phyloP scores from a whole-genome alignment of 2,329 filamentous ascomycete genomes.

The Claviceps sp. region DNA sequence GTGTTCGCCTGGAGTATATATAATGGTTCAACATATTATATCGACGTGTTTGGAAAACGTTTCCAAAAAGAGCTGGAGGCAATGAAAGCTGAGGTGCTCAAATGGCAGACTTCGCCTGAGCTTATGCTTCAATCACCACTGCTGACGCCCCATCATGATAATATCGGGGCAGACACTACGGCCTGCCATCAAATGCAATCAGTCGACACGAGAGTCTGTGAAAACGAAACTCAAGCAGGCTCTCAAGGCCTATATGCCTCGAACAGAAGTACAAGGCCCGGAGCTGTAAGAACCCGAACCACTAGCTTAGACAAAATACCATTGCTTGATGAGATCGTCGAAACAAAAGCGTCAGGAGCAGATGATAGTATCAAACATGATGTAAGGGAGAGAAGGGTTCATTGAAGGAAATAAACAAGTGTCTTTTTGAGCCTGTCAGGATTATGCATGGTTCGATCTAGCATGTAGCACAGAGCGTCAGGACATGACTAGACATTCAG shows the following conservation, averaged over 20 bases:
- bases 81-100: slow-evolving; percentile 75
- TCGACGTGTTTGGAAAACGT: slow-evolving; percentile 90
- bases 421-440: neutral
- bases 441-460: neutral
- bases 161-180: slow-evolving; percentile 4
- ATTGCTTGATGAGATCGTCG: slow-evolving; percentile 34
- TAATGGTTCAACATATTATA: slow-evolving; percentile 95
- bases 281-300: slow-evolving; percentile 11
- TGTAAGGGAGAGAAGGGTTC: slow-evolving; percentile 32
- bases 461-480: too few species aligned
- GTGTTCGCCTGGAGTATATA: slow-evolving; percentile 95
- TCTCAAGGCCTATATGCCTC: neutral
- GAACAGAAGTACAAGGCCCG: slow-evolving; percentile 9
- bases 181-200: slow-evolving; percentile 8
- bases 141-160: slow-evolving; percentile 18
- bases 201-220: slow-evolving; percentile 5
- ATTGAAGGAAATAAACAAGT: neutral
- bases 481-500: neutral
- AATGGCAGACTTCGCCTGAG: slow-evolving; percentile 61
- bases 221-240: neutral
- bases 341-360: slow-evolving; percentile 24
- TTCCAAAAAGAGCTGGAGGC: slow-evolving; percentile 94
- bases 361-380: slow-evolving; percentile 32
- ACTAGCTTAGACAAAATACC: slow-evolving; percentile 41
- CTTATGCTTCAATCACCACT: slow-evolving; percentile 23